Percentiles rank a stretch among this genome's conserved stretches.
Evolutionary conservation across 1,139 yeast species (phyloP).

Genomic region (Yamadazyma oceani): DNA sequence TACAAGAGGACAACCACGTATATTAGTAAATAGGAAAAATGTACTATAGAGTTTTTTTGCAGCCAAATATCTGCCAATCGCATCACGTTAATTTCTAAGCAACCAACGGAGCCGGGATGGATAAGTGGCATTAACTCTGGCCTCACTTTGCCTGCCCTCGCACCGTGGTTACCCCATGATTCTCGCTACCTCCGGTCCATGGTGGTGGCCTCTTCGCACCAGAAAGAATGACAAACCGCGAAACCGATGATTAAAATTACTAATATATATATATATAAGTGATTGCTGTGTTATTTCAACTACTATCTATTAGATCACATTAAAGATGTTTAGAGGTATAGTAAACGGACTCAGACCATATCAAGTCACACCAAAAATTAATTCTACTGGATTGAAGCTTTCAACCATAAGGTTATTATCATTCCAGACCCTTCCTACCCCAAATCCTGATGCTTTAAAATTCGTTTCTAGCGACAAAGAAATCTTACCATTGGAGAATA

Average conservation of each 20-base stretch:
- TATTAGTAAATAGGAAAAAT: neutral
- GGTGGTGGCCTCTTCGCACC: constrained; percentile 2
- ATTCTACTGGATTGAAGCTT: neutral
- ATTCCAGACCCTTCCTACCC: constrained; percentile 61
- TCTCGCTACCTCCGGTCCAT: no score
- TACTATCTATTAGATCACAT: neutral
- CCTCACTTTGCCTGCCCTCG: neutral
- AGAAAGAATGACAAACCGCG: neutral
- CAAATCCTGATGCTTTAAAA: constrained; percentile 89
- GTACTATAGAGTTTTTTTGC: neutral
- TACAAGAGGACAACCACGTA: neutral
- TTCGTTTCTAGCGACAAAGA: constrained; percentile 52
- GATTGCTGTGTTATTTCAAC: no score
- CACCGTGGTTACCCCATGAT: no score
- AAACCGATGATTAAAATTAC: neutral
- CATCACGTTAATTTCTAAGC: constrained; percentile 1
- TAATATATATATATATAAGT: neutral
- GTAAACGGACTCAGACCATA: neutral
- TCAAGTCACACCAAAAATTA: neutral
- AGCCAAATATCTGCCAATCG: neutral
- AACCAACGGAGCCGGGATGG: constrained; percentile 6
- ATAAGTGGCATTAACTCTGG: constrained; percentile 1
- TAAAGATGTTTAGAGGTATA: constrained; percentile 1
- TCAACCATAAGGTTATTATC: constrained; percentile 26
- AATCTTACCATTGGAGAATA: constrained; percentile 65